Evolutionary conservation across 1,284 basidiomycete genomes (phyloP).

Genomic region (Sanguinoderma infundibulare): DNA sequence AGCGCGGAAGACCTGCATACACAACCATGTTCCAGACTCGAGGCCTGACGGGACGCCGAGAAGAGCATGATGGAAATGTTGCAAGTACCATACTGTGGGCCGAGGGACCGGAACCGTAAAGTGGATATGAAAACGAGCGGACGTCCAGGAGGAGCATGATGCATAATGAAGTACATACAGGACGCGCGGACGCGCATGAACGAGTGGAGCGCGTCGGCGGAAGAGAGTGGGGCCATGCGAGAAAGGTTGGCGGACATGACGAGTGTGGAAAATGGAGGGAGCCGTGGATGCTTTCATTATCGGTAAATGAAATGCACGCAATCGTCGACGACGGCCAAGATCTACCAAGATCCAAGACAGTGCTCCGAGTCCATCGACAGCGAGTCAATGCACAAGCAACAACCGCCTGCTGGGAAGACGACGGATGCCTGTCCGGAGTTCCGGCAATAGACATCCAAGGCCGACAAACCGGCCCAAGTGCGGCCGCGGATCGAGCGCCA

Average conservation of each 20-base stretch:
- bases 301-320: neutral
- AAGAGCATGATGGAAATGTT: neutral
- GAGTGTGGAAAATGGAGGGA: neutral
- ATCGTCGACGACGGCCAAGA: neutral
- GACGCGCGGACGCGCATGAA: neutral
- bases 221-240: neutral
- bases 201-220: neutral
- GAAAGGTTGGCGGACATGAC: neutral
- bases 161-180: conserved; percentile 3
- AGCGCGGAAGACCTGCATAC: neutral
- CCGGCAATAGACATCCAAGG: neutral
- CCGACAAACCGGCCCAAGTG: neutral
- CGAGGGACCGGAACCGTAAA: neutral
- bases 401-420: neutral
- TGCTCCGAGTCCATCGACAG: neutral
- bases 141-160: neutral
- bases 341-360: neutral
- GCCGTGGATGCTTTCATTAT: neutral
- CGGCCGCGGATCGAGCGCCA: neutral
- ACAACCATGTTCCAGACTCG: neutral
- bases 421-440: neutral
- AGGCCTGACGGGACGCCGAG: neutral
- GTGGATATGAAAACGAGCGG: neutral
- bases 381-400: neutral
- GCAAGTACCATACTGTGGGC: neutral